A percentile compares a stretch with the other conserved stretches of the same genome.
Conservation (phyloP, 2,329 filamentous ascomycete genomes). For the Stenocarpella maydis region DNA sequence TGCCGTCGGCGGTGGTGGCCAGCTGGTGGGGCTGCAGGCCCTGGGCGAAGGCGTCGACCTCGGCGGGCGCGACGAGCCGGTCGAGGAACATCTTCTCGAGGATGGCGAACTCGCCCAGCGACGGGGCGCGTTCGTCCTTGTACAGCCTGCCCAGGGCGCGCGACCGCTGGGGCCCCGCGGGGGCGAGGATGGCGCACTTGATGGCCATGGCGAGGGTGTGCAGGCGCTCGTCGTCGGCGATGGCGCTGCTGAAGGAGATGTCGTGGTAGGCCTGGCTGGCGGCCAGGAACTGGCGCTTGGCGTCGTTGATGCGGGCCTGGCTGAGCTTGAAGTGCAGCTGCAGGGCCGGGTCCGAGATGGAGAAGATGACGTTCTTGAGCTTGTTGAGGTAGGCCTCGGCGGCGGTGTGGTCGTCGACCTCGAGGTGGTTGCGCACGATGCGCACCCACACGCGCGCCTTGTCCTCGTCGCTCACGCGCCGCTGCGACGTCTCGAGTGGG, state of each 20-base stretch:
- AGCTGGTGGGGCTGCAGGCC: slow-evolving; percentile 87
- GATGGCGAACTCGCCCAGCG: slow-evolving; percentile 83
- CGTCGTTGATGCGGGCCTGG: slow-evolving; percentile 92
- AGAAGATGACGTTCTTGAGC: slow-evolving; percentile 90
- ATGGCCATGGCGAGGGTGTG: slow-evolving; percentile 87
- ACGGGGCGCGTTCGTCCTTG: slow-evolving; percentile 85
- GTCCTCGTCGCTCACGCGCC: slow-evolving; percentile 81
- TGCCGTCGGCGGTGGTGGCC: slow-evolving; percentile 87
- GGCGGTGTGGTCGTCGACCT: slow-evolving; percentile 87
- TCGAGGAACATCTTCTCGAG: slow-evolving; percentile 98
- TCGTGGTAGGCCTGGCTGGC: slow-evolving; percentile 89
- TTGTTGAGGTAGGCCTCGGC: slow-evolving; percentile 93
- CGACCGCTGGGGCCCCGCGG: slow-evolving; percentile 85
- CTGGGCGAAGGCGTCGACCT: slow-evolving; percentile 86
- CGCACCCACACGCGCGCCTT: slow-evolving; percentile 90
- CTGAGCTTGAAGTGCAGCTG: slow-evolving; percentile 88
- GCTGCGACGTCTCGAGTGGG: slow-evolving; percentile 87
- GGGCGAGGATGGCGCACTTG: slow-evolving; percentile 90
- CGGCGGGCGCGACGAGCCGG: slow-evolving; percentile 78
- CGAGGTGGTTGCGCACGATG: slow-evolving; percentile 92
- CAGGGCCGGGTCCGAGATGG: slow-evolving; percentile 75
- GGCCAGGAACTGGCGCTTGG: slow-evolving; percentile 87
- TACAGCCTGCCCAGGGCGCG: slow-evolving; percentile 84
- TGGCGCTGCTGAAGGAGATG: slow-evolving; percentile 77
- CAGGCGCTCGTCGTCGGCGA: slow-evolving; percentile 87